phyloP scores from a whole-genome alignment of 1,284 basidiomycete genomes.

The Ustilago curta region DNA sequence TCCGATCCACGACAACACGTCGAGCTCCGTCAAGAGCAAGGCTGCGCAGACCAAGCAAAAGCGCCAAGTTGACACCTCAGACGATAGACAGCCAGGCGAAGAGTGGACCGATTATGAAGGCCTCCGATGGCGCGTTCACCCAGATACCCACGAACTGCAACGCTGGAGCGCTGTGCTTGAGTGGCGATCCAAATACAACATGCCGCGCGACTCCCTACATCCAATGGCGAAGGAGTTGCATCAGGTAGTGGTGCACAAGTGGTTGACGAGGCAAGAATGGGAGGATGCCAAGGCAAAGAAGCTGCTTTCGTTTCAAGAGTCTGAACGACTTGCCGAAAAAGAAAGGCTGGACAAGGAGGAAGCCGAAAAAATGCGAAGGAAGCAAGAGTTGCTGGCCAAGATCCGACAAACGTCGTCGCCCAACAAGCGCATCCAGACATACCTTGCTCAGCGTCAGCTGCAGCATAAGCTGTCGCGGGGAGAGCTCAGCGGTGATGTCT shows the following conservation, averaged over 20 bases:
- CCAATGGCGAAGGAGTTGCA: conserved; percentile 58
- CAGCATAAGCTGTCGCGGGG: conserved; percentile 24
- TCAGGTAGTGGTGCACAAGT: conserved; percentile 54
- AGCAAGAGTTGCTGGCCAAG: conserved; percentile 48
- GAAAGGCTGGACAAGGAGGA: conserved; percentile 39
- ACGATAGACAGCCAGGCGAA: conserved; percentile 60
- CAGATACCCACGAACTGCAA: conserved; percentile 51
- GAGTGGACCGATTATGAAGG: conserved; percentile 64
- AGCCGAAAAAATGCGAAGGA: conserved; percentile 41
- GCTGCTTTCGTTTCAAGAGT: conserved; percentile 56
- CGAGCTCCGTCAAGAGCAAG: not conserved
- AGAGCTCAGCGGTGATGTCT: conserved; percentile 29
- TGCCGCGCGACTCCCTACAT: conserved; percentile 62
- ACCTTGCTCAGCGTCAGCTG: conserved; percentile 24
- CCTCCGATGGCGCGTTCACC: conserved; percentile 59
- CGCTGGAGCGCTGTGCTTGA: conserved; percentile 53
- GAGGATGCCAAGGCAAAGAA: conserved; percentile 60
- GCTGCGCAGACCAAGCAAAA: conserved; percentile 19
- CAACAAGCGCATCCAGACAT: conserved; percentile 41
- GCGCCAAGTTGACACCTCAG: conserved; percentile 52
- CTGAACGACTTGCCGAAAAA: conserved; percentile 41
- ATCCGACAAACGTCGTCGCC: conserved; percentile 45
- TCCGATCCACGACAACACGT: conserved; percentile 11
- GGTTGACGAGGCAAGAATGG: conserved; percentile 60
- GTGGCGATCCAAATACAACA: conserved; percentile 60